phyloP scores from a whole-genome alignment of 495 filamentous ascomycete species.

The Niebla homalea region DNA sequence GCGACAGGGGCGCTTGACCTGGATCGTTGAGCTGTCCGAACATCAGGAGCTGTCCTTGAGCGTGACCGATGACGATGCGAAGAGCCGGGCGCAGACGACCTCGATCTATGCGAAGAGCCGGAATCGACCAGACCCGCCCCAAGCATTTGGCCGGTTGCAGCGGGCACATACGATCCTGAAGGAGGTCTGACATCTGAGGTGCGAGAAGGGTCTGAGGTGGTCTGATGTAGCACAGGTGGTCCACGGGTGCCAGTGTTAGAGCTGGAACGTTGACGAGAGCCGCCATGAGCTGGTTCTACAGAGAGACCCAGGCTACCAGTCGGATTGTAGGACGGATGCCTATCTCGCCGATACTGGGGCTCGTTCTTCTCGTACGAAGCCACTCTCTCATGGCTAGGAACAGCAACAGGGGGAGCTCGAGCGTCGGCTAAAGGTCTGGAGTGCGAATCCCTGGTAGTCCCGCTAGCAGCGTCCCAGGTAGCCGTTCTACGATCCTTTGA shows the following conservation, averaged over 20 bases:
- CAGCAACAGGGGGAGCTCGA: not conserved
- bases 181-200: conserved; percentile 5
- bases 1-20: not conserved
- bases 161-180: not conserved
- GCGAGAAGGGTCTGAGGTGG: not conserved
- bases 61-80: not conserved
- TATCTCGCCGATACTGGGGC: not conserved
- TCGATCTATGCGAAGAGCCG: not conserved
- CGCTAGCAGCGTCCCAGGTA: not conserved
- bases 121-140: not conserved
- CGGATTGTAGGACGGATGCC: not conserved
- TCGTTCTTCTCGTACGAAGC: not conserved
- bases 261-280: too few species aligned
- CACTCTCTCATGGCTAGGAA: not conserved
- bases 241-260: too few species aligned
- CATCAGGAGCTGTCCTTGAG: not conserved
- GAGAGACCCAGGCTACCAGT: not conserved
- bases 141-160: not conserved
- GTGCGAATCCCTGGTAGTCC: not conserved
- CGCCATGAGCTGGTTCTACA: not conserved
- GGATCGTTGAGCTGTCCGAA: not conserved
- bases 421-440: not conserved
- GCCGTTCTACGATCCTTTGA: not conserved
- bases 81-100: not conserved
- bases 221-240: too few species aligned